Base-by-base conservation (phyloP, 2,329 filamentous ascomycete species). In the Dendryphion nanum region DNA sequence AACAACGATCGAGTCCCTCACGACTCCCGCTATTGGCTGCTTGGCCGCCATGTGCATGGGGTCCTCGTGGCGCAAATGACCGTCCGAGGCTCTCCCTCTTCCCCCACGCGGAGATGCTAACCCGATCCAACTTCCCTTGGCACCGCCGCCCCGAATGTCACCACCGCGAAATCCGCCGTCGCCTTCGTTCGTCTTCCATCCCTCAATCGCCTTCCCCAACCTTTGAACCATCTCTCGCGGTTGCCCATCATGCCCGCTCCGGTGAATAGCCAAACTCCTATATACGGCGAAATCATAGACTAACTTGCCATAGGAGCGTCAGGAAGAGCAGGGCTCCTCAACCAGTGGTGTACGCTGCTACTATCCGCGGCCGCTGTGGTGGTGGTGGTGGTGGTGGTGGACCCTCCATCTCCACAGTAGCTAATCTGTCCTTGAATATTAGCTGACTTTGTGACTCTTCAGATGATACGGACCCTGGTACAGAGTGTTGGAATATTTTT, bases 401-500 rank as follows among this genome's bases (percentile, higher is more conserved):
- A 16, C 13, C 23, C 26, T 5, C 18, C 7, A 16, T 18, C 15
- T 10, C 26, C n/a, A n/a, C n/a, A n/a, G n/a, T n/a, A n/a, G n/a
- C n/a, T n/a, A n/a, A n/a, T n/a, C n/a, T n/a, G n/a, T n/a, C n/a
- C n/a, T n/a, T n/a, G n/a, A n/a, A n/a, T n/a, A n/a, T n/a, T n/a
- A n/a, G n/a, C 19, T 35, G 32, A 41, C 24, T 41, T 45, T 42
- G 21, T 12, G 23, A 14, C 13, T 14, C 32, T 12, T 21, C 45
- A 68, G 65, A 38, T 64, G 17, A 36, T 67, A 28, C 53, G 47
- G 42, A 63, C 72, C 18, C 60, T 71, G 39, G 54, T 76, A 41
- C 79, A 82, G 61, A 77, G 74, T 45, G 57, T 82, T 31, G 76
- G 69, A 53, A 74, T 83, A 47, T 83, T 83, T 63, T 58, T 81